phyloP scores from a whole-genome alignment of 2,329 filamentous ascomycete species.

The Penicillium freii region DNA sequence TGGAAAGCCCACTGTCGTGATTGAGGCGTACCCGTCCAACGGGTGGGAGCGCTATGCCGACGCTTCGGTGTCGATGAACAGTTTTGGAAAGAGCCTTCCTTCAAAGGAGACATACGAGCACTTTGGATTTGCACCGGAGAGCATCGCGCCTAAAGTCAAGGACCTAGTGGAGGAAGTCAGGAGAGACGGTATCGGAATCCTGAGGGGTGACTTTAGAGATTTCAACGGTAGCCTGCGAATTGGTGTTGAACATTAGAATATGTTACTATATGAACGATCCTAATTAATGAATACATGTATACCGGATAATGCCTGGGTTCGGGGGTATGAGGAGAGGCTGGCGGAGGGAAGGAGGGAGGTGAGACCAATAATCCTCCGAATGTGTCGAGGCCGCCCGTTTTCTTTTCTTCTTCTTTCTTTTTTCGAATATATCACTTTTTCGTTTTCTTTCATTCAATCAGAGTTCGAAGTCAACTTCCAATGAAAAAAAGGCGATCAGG shows the following conservation, averaged over 20 bases:
- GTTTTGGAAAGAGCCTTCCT: conserved; percentile 41
- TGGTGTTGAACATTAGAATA: not conserved
- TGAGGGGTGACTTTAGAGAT: conserved; percentile 20
- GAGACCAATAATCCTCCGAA: too few relatives aligned
- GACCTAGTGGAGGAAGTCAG: conserved; percentile 17
- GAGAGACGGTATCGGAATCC: conserved; percentile 8
- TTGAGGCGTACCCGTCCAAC: conserved; percentile 49
- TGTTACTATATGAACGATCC: too few relatives aligned
- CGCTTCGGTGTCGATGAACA: conserved; percentile 47
- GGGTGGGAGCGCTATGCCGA: conserved; percentile 54
- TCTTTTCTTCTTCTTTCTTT: too few relatives aligned
- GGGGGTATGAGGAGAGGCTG: too few relatives aligned
- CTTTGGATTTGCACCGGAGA: conserved; percentile 22
- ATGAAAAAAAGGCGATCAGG: too few relatives aligned
- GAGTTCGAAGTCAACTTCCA: too few relatives aligned
- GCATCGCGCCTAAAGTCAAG: conserved; percentile 12
- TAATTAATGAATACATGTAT: too few relatives aligned
- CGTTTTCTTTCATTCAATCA: too few relatives aligned
- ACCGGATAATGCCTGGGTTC: too few relatives aligned
- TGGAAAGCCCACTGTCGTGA: conserved; percentile 42
- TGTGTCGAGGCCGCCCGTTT: too few relatives aligned
- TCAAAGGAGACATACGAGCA: conserved; percentile 23
- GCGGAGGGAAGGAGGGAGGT: too few relatives aligned
- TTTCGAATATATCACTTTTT: too few relatives aligned
- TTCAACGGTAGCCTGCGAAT: conserved; percentile 7